Conservation (phyloP, 2,329 filamentous ascomycete species). For the Coniochaeta prunicola region DNA sequence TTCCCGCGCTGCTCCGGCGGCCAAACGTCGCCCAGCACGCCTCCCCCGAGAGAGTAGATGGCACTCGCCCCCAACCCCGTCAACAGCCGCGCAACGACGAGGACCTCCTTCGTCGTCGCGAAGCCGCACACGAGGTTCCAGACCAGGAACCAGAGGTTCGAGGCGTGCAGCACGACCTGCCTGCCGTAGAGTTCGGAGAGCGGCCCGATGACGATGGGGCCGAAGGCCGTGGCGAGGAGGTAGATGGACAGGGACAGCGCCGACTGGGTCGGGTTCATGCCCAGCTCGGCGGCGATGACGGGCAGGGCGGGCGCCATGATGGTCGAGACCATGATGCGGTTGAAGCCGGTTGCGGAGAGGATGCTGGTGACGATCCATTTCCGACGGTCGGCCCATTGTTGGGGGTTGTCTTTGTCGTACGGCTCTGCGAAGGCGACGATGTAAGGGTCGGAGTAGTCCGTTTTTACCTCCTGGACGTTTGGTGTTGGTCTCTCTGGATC, state of each 20-base stretch:
- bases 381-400: conserved; percentile 27
- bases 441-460: conserved; percentile 5
- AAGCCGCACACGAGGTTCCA: conserved; percentile 41
- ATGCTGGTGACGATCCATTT: conserved; percentile 44
- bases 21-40: conserved; percentile 40
- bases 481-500: neutral
- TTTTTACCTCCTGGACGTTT: neutral
- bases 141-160: conserved; percentile 41
- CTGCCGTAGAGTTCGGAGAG: conserved; percentile 43
- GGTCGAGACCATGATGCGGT: conserved; percentile 42
- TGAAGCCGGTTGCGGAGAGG: conserved; percentile 41
- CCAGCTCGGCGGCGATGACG: conserved; percentile 40
- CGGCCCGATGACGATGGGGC: conserved; percentile 33
- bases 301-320: conserved; percentile 44
- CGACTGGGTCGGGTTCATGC: conserved; percentile 39
- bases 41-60: conserved; percentile 36
- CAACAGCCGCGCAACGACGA: conserved; percentile 38
- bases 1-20: conserved; percentile 34
- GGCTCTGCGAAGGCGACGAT: conserved; percentile 16
- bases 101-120: conserved; percentile 25
- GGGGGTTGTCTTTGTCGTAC: conserved; percentile 27
- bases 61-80: conserved; percentile 40
- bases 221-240: conserved; percentile 34
- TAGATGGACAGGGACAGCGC: conserved; percentile 39
- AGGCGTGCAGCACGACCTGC: conserved; percentile 28